A percentile compares a stretch with the other conserved stretches of the same genome.
These are phyloP conservation scores for Arabidopsis suecica DNA, from an alignment of 345 rosid genomes.

Conservation along the genomic window DNA sequence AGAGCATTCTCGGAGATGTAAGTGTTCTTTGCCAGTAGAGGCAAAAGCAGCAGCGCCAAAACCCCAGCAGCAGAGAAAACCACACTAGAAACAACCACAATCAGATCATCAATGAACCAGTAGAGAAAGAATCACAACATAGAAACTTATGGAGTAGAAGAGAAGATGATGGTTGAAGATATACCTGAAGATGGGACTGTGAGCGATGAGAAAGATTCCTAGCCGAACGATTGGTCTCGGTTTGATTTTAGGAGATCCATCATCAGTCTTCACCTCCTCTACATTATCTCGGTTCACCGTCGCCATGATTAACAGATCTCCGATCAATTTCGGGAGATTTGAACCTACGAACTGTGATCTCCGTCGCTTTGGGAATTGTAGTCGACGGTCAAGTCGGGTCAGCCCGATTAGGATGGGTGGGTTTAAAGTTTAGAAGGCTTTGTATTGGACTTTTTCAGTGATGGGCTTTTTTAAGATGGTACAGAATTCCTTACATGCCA, in stretches of 20 bases:
- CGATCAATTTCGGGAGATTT: constrained; percentile 21
- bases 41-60: constrained; percentile 71
- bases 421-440: constrained; percentile 59
- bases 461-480: constrained; percentile 47
- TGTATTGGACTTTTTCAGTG: constrained; percentile 49
- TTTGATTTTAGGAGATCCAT: constrained; percentile 48
- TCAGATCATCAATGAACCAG: constrained; percentile 17
- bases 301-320: constrained; percentile 41
- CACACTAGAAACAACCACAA: constrained; percentile 54
- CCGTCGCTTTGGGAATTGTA: constrained; percentile 52
- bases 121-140: background rate
- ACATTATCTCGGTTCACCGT: constrained; percentile 10
- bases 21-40: constrained; percentile 91
- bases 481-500: background rate
- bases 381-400: constrained; percentile 52
- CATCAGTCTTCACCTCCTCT: constrained; percentile 23
- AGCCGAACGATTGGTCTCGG: constrained; percentile 83
- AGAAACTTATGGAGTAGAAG: background rate
- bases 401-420: constrained; percentile 56
- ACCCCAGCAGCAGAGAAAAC: constrained; percentile 77
- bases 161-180: background rate
- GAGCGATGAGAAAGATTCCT: constrained; percentile 79
- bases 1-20: constrained; percentile 97
- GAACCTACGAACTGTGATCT: constrained; percentile 18
- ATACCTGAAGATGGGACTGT: constrained; percentile 74